phyloP scores from a whole-genome alignment of 169 alveolate species.

The Theileria parva region DNA sequence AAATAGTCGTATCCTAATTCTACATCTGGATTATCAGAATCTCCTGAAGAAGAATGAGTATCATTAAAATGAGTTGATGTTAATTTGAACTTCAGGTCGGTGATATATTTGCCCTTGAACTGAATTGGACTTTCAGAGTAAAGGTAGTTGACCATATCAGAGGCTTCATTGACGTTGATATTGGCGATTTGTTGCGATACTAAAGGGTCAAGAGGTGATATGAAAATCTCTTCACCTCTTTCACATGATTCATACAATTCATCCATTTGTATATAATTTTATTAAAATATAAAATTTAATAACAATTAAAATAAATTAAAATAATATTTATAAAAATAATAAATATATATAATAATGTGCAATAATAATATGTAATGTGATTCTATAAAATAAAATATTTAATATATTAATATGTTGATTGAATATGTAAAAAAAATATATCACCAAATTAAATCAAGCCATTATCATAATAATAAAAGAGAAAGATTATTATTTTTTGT shows the following conservation, averaged over 20 bases:
- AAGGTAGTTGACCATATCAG: conserved; percentile 57
- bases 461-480: not conserved
- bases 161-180: conserved; percentile 61
- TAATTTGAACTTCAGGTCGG: conserved; percentile 9
- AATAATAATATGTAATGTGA: not conserved
- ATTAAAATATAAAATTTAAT: not conserved
- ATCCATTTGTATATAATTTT: conserved; percentile 38
- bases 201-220: conserved; percentile 42
- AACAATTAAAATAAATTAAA: too few species aligned
- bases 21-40: not conserved
- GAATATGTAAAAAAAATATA: not conserved
- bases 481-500: not conserved
- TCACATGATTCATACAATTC: conserved; percentile 48
- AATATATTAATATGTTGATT: not conserved
- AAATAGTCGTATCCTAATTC: conserved; percentile 53
- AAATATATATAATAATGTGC: conserved; percentile 1
- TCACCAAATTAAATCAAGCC: not conserved
- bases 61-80: not conserved
- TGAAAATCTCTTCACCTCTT: conserved; percentile 39
- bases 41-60: not conserved
- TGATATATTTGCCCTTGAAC: conserved; percentile 15
- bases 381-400: not conserved
- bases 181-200: conserved; percentile 46
- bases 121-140: conserved; percentile 52
- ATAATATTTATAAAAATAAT: not conserved